Evolutionary conservation across 106 monocot species (phyloP), one percentile per base, ranked within the genome.

Genomic region (Agapanthus africanus): DNA sequence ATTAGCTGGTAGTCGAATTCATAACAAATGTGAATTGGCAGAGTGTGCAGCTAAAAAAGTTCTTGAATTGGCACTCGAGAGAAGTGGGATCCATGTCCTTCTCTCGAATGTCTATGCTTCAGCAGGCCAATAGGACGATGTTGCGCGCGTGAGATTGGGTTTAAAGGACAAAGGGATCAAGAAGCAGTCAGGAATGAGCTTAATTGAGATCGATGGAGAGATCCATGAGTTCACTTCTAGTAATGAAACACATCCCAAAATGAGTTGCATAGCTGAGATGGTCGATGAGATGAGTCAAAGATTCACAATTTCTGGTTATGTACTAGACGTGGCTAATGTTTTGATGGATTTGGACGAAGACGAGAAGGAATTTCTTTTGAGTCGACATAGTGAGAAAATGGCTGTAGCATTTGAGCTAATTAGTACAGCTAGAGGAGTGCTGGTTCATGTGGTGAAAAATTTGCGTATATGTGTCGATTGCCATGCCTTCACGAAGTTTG

Each of bases 41-140:
- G 79, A 79, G 63, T 26, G 81, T 51, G 91, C 81, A 19, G 84
- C 87, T 0, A 66, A 78, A 44, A 79, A 57, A 21, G 38, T 86
- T 74, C 77, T 87, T 41, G 69, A 32, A 37, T 40, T 87, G 25
- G 91, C 86, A 49, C 86, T 83, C 0, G 50, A 64, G 7, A 84
- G 80, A 37, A 67, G 77, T 49, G 86, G 83, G 4, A 84, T 83
- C 62, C 86, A 81, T 63, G 74, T 91, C 0, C 36, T 91, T 67
- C 81, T 91, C 8, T 84, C 80, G 3, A 91, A 91, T 74, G 74
- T 87, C 72, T 91, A 84, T 75, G 81, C 84, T 13, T 79, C 84
- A 15, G 76, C 47, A 59, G 79, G 81, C 13, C 86, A 64, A 40
- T 83, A 78, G 86, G 66, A 79, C 3, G 71, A 70, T 31, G 86